Base-by-base conservation (phyloP, 345 rosid species). In the Populus pruinosa region DNA sequence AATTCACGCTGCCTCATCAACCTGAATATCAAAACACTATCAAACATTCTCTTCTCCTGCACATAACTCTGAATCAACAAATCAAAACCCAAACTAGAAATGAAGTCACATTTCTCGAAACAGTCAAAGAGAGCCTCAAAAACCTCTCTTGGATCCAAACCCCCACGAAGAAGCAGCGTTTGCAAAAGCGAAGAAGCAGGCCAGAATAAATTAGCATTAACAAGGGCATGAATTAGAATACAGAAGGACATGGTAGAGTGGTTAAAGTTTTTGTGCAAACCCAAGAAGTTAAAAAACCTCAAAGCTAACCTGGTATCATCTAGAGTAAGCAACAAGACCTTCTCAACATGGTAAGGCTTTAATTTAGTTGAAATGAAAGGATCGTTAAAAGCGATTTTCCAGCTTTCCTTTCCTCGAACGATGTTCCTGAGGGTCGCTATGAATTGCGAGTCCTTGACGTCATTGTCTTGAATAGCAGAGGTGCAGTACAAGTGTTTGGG, bases 141-240 rank as follows among this genome's bases (percentile, higher is more conserved):
- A 70, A 83, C 90, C 74, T 87, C 87, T 77, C 83, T 80, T 65
- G 99, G 91, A 69, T 79, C 85, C 81, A 86, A 73, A 72, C 83
- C 82, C 69, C 93, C 81, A 67, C 92, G 97, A 79, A 89, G 84
- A 20, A 95, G 73, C 83, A 92, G 84, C 61, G 97, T 93, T 61
- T 93, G 95, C 74, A 93, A 73, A 9, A 93, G 87, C 50, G 99
- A 96, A 14, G 95, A 91, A 4, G 99, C 99, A 38, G 99, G 97
- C 97, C 99, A 96, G 61, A 82, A 88, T 72, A 87, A 84, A 71
- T 83, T 81, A 68, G 73, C 79, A 71, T 84, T 83, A 35, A 86
- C 93, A 68, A 96, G 78, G 53, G 93, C 87, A 31, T 92, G 98
- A 53, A 96, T 84, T 76, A 96, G 83, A 25, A 92, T 86, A 76